Evolutionary conservation across 2,329 filamentous ascomycete species (phyloP).

Genomic region (Harringtonia aguacate): DNA sequence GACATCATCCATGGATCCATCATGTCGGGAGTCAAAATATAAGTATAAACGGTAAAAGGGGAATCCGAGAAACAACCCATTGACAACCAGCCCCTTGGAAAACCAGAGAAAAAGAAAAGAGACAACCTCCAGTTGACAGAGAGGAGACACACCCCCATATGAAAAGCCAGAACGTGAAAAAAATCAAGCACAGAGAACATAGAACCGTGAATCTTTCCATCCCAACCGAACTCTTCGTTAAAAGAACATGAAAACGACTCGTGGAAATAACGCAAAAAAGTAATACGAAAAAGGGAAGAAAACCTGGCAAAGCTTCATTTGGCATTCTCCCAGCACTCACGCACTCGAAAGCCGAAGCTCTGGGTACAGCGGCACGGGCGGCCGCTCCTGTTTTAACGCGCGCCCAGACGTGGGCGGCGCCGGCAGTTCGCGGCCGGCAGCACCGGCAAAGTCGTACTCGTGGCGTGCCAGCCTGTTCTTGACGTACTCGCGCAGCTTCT

Average conservation of each 20-base stretch:
- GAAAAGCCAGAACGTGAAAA: no score
- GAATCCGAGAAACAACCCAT: no score
- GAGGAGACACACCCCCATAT: no score
- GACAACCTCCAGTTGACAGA: no score
- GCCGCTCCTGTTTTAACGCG: conserved; percentile 5
- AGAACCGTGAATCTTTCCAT: no score
- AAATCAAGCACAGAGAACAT: no score
- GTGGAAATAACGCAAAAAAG: neutral
- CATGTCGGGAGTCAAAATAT: no score
- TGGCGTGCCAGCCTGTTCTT: conserved; percentile 43
- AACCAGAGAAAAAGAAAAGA: no score
- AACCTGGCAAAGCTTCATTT: neutral
- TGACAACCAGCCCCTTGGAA: no score
- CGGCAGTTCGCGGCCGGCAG: neutral
- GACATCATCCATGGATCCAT: no score
- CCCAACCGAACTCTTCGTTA: neutral
- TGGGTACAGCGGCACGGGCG: conserved; percentile 10
- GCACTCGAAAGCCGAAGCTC: conserved; percentile 9
- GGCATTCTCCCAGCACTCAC: neutral
- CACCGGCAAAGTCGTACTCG: conserved; percentile 31
- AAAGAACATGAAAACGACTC: neutral
- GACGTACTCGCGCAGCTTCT: conserved; percentile 49
- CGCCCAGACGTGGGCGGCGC: conserved; percentile 15
- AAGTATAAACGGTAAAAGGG: no score
- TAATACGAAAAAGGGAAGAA: neutral